These are phyloP conservation scores for Aspergillus sp. DNA, from an alignment of 2,329 filamentous ascomycete genomes.

Conservation along the genomic window DNA sequence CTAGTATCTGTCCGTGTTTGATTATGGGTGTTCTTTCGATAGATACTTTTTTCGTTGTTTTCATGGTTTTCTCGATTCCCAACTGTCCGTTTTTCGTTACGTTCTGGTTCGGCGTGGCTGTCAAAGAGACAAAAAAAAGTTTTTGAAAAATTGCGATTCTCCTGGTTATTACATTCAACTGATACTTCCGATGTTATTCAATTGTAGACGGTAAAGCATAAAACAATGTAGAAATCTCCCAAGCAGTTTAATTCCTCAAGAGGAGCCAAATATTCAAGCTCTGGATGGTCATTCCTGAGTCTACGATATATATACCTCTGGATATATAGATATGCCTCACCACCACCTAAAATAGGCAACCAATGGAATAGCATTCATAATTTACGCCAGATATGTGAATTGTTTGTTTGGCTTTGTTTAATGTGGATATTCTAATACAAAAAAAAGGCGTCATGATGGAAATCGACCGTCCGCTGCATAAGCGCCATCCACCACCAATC, in stretches of 20 bases:
- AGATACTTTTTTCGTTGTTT: constrained; percentile 11
- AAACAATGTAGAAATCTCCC: too few species aligned
- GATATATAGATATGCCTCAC: too few species aligned
- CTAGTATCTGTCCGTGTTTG: neutral
- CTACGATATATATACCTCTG: too few species aligned
- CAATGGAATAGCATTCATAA: neutral
- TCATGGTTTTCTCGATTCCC: constrained; percentile 17
- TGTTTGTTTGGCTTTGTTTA: neutral
- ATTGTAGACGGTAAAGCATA: neutral
- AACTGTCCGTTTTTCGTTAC: constrained; percentile 14
- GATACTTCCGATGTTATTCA: neutral
- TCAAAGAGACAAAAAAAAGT: constrained; percentile 16
- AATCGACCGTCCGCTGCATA: constrained; percentile 21
- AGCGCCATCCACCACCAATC: constrained; percentile 26
- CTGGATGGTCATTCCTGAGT: too few species aligned
- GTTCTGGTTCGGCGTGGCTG: neutral
- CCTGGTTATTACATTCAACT: neutral
- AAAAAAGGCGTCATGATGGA: constrained; percentile 12
- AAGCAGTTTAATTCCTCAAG: too few species aligned
- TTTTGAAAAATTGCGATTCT: constrained; percentile 1
- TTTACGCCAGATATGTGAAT: neutral
- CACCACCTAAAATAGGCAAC: neutral
- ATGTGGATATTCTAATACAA: constrained; percentile 27
- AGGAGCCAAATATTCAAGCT: neutral
- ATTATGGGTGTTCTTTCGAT: constrained; percentile 15